Base-by-base conservation (phyloP, 345 rosid genomes). In the Streptanthus diversifolius region DNA sequence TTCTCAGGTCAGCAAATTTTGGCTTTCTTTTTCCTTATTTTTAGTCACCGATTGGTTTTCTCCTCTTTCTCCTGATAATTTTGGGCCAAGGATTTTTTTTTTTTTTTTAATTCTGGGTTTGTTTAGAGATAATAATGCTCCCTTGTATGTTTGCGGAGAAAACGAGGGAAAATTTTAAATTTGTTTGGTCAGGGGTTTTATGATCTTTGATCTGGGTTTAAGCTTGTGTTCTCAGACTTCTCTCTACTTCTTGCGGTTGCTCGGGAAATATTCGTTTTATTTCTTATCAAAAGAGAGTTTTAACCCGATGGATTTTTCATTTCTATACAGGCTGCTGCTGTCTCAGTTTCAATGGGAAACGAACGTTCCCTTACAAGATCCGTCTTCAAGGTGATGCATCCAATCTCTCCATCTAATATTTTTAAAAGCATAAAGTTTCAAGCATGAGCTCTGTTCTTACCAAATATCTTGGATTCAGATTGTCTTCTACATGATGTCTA, bases 311-410 rank as follows among this genome's bases (percentile, higher is more conserved):
- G 37, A 41, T 12, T 7, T 63, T 63, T 18, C 30, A 45, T 18
- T 30, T 67, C 47, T 21, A 12, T 58, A 12, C 24, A 75, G 79
- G 73, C 69, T 68, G 64, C 58, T 61, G 70, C 79, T 75, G 30
- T 75, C 57, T 62, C 79, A 41, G 70, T 75, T 68, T 63, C 79
- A 33, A 6, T 54, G 18, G 79, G 74, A 5, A 75, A 62, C 35
- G 70, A 75, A 53, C 65, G 18, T 69, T 69, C 79, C 54, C 65
- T 53, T 54, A 25, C 19, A 69, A 68, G 79, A 75, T 69, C 74
- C n/a, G 17, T 68, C 70, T 69, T 75, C 65, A 75, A 69, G 79
- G 79, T 75, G 57, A 61, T 69, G n/a, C 58, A 33, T 61, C 54
- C 5, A n/a, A 22, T 59, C 68, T 48, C 61, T 71, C 49, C 0